Conservation (phyloP, 306 rosid genomes). For the Trifolium fragiferum region DNA sequence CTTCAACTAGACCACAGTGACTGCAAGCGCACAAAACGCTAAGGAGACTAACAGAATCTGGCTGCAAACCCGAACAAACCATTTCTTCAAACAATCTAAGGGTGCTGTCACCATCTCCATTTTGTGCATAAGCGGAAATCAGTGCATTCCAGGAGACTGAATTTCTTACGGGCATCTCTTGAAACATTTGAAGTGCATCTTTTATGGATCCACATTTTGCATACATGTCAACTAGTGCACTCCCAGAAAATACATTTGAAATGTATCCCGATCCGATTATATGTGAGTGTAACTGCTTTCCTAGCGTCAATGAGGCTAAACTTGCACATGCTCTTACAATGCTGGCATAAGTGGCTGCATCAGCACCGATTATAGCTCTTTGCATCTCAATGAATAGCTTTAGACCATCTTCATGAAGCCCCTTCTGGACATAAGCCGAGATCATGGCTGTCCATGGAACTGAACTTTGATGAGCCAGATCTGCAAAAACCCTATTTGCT, state of each 20-base stretch:
- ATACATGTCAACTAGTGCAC: slow-evolving; percentile 91
- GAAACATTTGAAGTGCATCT: slow-evolving; percentile 69
- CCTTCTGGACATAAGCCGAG: slow-evolving; percentile 75
- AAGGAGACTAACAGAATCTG: slow-evolving; percentile 85
- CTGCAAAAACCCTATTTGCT: slow-evolving; percentile 65
- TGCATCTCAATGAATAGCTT: slow-evolving; percentile 68
- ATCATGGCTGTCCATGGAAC: slow-evolving; percentile 95
- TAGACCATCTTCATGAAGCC: slow-evolving; percentile 70
- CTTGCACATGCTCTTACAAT: slow-evolving; percentile 73
- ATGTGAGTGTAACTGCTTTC: slow-evolving; percentile 74
- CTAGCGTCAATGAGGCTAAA: slow-evolving; percentile 70
- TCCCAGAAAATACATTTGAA: slow-evolving; percentile 81
- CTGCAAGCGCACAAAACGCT: slow-evolving; percentile 80
- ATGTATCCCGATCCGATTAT: slow-evolving; percentile 66
- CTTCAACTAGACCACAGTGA: slow-evolving; percentile 86
- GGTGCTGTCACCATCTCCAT: slow-evolving; percentile 70
- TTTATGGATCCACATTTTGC: slow-evolving; percentile 91
- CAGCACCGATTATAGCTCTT: slow-evolving; percentile 56
- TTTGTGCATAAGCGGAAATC: slow-evolving; percentile 85
- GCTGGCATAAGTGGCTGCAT: slow-evolving; percentile 87
- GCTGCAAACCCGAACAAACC: slow-evolving; percentile 75
- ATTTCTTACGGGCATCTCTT: slow-evolving; percentile 83
- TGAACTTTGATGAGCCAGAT: slow-evolving; percentile 59
- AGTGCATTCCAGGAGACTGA: slow-evolving; percentile 87
- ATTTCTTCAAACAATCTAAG: slow-evolving; percentile 69